phyloP scores from a whole-genome alignment of 2,329 filamentous ascomycete genomes.

The Cladosporium sp. region DNA sequence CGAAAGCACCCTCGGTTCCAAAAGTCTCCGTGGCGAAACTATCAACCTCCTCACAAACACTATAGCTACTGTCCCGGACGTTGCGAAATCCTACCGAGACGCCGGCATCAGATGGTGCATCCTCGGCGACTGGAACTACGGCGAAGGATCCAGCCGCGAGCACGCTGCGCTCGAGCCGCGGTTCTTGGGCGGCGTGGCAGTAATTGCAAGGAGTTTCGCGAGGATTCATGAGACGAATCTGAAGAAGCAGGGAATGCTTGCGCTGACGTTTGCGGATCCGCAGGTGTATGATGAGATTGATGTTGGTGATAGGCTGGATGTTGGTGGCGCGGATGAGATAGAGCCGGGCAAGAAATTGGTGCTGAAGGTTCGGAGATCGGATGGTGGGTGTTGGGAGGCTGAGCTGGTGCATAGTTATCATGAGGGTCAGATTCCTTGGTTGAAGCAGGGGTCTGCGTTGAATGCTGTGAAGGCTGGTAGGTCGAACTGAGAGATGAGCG shows the following conservation, averaged over 20 bases:
- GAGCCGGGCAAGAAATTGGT: slow-evolving; percentile 90
- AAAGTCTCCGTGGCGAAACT: slow-evolving; percentile 96
- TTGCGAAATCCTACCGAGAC: slow-evolving; percentile 96
- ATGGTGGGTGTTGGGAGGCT: slow-evolving; percentile 71
- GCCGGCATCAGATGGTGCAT: slow-evolving; percentile 97
- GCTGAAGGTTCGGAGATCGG: slow-evolving; percentile 86
- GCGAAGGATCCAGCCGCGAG: slow-evolving; percentile 95
- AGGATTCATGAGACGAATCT: slow-evolving; percentile 99
- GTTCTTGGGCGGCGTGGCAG: slow-evolving; percentile 93
- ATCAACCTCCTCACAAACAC: slow-evolving; percentile 83
- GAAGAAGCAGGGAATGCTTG: slow-evolving; percentile 99
- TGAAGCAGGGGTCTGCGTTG: slow-evolving; percentile 93
- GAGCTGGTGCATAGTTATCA: slow-evolving; percentile 96
- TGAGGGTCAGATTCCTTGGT: slow-evolving; percentile 96
- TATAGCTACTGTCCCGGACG: slow-evolving; percentile 84
- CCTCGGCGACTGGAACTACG: slow-evolving; percentile 99
- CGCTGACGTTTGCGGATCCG: slow-evolving; percentile 88
- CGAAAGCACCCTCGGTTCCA: slow-evolving; percentile 69
- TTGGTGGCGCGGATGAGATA: slow-evolving; percentile 77
- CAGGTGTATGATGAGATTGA: slow-evolving; percentile 97
- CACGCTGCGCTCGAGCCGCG: slow-evolving; percentile 96
- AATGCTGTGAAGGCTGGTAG: slow-evolving; percentile 75
- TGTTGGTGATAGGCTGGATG: slow-evolving; percentile 86
- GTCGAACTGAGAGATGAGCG: neutral
- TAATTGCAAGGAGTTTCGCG: slow-evolving; percentile 92